Evolutionary conservation across 2,329 filamentous ascomycete species (phyloP).

Genomic region (Arthrobotrys sphaeroides): DNA sequence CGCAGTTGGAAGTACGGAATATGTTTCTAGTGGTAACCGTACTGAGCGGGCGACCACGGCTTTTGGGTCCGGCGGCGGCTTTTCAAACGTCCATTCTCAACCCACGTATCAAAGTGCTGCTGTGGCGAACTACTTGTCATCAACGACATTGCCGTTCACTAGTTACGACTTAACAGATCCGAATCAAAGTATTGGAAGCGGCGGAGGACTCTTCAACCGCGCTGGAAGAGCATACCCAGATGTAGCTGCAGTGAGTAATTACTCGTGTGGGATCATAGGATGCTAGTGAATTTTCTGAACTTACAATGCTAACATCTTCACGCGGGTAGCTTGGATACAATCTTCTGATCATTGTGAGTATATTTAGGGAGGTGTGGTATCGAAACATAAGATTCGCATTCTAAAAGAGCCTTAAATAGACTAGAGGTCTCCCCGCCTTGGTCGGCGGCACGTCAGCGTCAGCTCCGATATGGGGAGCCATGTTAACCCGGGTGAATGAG

Average conservation of each 20-base stretch:
- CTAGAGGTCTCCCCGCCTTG: constrained; percentile 58
- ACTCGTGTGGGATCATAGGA: constrained; percentile 4
- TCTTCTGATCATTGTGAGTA: constrained; percentile 54
- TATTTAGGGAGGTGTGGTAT: neutral
- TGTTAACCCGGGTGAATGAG: constrained; percentile 67
- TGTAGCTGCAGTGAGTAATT: constrained; percentile 63
- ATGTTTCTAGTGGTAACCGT: constrained; percentile 51
- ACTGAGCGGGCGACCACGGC: constrained; percentile 54
- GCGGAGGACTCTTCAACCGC: constrained; percentile 63
- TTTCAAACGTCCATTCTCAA: constrained; percentile 64
- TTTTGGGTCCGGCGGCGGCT: constrained; percentile 64
- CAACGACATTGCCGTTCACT: constrained; percentile 56
- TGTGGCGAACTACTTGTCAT: constrained; percentile 62
- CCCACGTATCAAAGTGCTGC: constrained; percentile 62
- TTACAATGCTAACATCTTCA: too few relatives aligned
- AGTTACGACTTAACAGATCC: constrained; percentile 56
- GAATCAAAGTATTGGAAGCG: constrained; percentile 60
- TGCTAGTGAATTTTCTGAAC: constrained; percentile 56
- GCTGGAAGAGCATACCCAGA: constrained; percentile 66
- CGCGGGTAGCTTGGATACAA: constrained; percentile 58
- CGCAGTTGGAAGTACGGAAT: constrained; percentile 62
- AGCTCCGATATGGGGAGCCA: constrained; percentile 64
- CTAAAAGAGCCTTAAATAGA: neutral
- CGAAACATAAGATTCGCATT: neutral
- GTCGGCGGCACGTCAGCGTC: constrained; percentile 67